A percentile compares a stretch with the other conserved stretches of the same genome.
These are phyloP conservation scores for Camellia japonica DNA, from an alignment of 148 eudicot genomes.

Conservation along the genomic window DNA sequence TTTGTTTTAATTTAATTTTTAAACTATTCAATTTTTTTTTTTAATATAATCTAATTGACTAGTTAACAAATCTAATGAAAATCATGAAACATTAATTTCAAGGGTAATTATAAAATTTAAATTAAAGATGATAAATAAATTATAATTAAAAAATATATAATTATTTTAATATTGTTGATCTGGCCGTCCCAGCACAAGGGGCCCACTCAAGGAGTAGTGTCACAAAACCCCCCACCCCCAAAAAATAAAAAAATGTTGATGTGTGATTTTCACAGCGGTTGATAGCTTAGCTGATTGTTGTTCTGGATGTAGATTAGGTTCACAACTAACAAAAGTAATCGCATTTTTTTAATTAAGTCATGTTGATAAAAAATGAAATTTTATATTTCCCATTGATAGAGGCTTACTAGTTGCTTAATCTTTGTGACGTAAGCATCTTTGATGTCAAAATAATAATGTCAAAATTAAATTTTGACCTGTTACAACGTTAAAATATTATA, in stretches of 20 bases:
- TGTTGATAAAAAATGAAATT: background rate
- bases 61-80: no score
- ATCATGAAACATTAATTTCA: no score
- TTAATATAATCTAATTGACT: no score
- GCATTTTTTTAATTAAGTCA: background rate
- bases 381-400: background rate
- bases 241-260: background rate
- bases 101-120: no score
- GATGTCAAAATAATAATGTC: no score
- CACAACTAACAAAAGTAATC: background rate
- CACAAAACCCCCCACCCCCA: background rate
- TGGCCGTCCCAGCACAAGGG: background rate
- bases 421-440: no score
- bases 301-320: background rate
- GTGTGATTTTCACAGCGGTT: background rate
- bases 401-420: background rate
- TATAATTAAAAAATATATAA: no score
- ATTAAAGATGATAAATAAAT: no score
- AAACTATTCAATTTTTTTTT: no score
- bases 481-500: no score
- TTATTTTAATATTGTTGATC: background rate
- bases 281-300: background rate
- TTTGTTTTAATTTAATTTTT: no score
- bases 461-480: no score
- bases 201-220: constrained; percentile 7